Conservation (phyloP, 306 rosid species). For the Phaseolus lunatus region DNA sequence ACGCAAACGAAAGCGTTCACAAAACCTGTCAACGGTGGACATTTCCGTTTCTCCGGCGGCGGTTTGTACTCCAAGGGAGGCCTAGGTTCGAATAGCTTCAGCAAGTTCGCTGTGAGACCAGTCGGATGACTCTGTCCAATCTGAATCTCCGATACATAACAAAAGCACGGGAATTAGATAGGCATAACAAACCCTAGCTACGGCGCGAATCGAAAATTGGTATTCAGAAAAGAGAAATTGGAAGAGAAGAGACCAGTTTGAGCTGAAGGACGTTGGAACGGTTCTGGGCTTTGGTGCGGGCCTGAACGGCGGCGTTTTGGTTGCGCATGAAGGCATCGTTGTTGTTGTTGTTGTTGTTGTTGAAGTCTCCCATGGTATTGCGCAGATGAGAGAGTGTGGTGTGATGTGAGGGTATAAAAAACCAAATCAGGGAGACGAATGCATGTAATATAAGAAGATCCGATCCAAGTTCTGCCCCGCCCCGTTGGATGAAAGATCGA, state of each 20-base stretch:
- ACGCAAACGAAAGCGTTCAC: background rate
- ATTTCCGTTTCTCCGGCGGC: conserved; percentile 94
- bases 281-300: conserved; percentile 95
- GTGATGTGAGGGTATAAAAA: background rate
- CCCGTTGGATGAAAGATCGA: background rate
- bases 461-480: background rate
- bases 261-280: conserved; percentile 98
- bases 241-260: conserved; percentile 65
- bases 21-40: conserved; percentile 83
- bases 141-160: conserved; percentile 52
- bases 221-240: background rate
- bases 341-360: conserved; percentile 58
- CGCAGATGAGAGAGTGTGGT: conserved; percentile 15
- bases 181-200: conserved; percentile 48
- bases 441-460: background rate
- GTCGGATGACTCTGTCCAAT: conserved; percentile 99
- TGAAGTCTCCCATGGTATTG: conserved; percentile 72
- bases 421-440: background rate
- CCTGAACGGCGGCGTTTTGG: conserved; percentile 99
- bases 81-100: conserved; percentile 98
- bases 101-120: conserved; percentile 84
- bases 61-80: conserved; percentile 94
- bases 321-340: conserved; percentile 90
- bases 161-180: background rate
- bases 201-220: background rate